Conservation (phyloP, 2,329 filamentous ascomycete genomes). For the Botrytis cinerea region DNA sequence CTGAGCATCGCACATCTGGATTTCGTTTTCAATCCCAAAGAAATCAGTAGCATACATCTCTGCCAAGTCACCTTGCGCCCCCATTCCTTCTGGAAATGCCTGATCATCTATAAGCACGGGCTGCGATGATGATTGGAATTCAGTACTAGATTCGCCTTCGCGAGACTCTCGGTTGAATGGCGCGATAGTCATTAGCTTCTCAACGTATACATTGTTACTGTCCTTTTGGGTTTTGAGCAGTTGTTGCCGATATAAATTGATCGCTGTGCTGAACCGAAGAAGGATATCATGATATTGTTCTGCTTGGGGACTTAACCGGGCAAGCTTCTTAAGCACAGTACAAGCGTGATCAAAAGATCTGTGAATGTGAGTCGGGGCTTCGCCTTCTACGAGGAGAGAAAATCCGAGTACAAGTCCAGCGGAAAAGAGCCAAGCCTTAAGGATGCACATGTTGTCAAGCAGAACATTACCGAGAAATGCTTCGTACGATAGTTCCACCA, state of each 20-base stretch:
- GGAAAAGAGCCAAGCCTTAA: slow-evolving; percentile 12
- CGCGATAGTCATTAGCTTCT: slow-evolving; percentile 14
- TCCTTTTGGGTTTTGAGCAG: background rate
- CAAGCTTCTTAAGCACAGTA: background rate
- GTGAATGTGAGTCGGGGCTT: background rate
- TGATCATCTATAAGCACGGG: background rate
- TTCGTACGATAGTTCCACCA: slow-evolving; percentile 13
- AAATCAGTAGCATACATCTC: slow-evolving; percentile 12
- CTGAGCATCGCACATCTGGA: slow-evolving; percentile 11
- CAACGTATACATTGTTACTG: background rate
- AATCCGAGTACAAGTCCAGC: slow-evolving; percentile 14
- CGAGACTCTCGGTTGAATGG: background rate
- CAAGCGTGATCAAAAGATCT: slow-evolving; percentile 11
- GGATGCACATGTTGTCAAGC: slow-evolving; percentile 11
- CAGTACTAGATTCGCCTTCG: background rate
- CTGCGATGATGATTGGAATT: background rate
- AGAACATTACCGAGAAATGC: background rate
- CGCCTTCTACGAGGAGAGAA: slow-evolving; percentile 13
- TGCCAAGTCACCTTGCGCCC: background rate
- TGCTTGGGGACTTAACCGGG: slow-evolving; percentile 8
- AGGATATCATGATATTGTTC: slow-evolving; percentile 16
- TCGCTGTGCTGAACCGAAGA: background rate
- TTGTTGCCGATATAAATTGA: slow-evolving; percentile 1
- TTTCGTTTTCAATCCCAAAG: slow-evolving; percentile 15
- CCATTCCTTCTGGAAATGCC: background rate